Evolutionary conservation across 2,329 filamentous ascomycete species (phyloP).

Genomic region (Verticillium zaregamsianum): DNA sequence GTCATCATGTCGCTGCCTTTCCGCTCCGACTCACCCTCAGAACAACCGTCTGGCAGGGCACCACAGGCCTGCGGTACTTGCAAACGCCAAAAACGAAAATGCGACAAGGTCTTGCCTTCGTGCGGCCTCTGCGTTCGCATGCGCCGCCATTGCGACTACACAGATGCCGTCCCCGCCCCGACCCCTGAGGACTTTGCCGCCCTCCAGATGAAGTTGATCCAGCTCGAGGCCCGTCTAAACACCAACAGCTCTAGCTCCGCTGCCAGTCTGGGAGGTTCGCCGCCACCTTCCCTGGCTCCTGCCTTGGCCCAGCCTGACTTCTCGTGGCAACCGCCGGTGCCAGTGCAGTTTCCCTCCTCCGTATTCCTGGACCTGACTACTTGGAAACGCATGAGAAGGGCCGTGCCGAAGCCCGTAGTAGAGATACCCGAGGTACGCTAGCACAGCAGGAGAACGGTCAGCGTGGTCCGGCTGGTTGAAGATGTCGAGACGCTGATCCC

Average conservation of each 20-base stretch:
- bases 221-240: constrained; percentile 32
- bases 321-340: background rate
- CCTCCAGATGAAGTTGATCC: constrained; percentile 29
- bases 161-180: constrained; percentile 26
- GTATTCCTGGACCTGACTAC: constrained; percentile 38
- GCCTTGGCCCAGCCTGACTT: background rate
- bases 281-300: background rate
- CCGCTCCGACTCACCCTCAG: background rate
- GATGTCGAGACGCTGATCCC: background rate
- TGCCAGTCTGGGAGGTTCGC: constrained; percentile 1
- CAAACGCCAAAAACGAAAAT: constrained; percentile 42
- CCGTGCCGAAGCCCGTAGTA: constrained; percentile 31
- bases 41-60: background rate
- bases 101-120: constrained; percentile 43
- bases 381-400: constrained; percentile 30
- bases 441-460: background rate
- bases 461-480: background rate
- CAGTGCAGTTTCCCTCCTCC: constrained; percentile 30
- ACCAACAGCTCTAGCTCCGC: background rate
- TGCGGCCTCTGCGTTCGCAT: constrained; percentile 43
- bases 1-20: background rate
- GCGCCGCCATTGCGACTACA: constrained; percentile 36
- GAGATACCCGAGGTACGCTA: constrained; percentile 31
- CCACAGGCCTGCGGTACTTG: constrained; percentile 8
- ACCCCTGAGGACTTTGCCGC: constrained; percentile 34